Base-by-base conservation (phyloP, 1,284 basidiomycete species). In the Earliella scabrosa region DNA sequence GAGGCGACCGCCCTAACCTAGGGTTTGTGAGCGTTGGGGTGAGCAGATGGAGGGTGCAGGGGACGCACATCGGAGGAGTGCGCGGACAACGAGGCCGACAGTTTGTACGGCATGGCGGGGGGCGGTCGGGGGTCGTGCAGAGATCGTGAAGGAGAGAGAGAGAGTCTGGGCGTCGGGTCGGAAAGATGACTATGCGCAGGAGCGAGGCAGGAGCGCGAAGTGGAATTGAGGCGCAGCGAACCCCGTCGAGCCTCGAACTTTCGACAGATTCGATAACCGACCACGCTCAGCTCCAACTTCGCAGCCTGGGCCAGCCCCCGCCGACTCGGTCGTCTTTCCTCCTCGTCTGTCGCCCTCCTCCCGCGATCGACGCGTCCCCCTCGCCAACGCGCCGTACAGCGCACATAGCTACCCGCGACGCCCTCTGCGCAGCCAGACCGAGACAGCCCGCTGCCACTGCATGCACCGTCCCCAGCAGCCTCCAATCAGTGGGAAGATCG, bases 1-100 rank as follows among this genome's bases (percentile, higher is more conserved):
- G 90, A 83, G 52, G 75, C 80, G 56, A 94, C 77, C 27, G 83
- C 88, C 66, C 90, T 88, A 64, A 94, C 92, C 90, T 93, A 66
- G 60, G 58, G 56, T 58, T 61, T 56, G 60, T 68, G 60, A 65
- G 70, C 58, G 65, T 36, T 47, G 56, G 50, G 18, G 43, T 51
- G 54, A 40, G 56, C 39, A 34, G 44, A 50, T 44, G 53, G 51
- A 20, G 56, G 24, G 32, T 34, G 21, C 13, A 51, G 45, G 48
- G 38, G 57, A 83, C 89, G 54, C 62, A 92, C 92, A 78, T 93
- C 91, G 58, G 84, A 82, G 16, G 86, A 81, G 71, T 93, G 91
- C 32, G 77, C 82, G 51, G 71, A 69, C 63, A 97, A 79, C 2
- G 87, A 88, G 45, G 92, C 87, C 45, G 94, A 94, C 50, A 97